Evolutionary conservation across 2,329 filamentous ascomycete species (phyloP), one percentile per base, ranked within the genome.

Genomic region (Dryadomyces quercivorus): DNA sequence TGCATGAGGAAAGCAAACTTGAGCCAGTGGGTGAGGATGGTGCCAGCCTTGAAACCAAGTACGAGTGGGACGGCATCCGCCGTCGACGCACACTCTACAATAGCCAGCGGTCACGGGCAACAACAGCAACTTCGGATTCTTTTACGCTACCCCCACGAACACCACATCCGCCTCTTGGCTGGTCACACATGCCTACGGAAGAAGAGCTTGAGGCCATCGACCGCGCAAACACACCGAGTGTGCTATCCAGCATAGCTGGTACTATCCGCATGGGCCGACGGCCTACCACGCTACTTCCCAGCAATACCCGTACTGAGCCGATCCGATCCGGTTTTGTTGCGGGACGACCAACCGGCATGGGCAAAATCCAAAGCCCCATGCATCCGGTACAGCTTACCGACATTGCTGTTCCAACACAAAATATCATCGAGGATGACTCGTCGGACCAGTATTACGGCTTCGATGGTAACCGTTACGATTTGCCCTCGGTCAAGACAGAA

Each of bases 31-130:
- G 77, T 49, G 90, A 96, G 64, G 81, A 89, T 60, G 88, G 58
- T 20, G 7, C 10, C 18, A 90, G 22, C 75, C 21, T 22, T 10
- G 50, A 81, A 34, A 69, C 74, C 1, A 58, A 69, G 50, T 85
- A 88, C 58, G 90, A 97, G 69, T 98, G 90, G 84, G 93, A 97
- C 69, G 93, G 93, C 5, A 70, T 98, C 52, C 80, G 92, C 62
- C 77, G 92, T 62, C 77, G 93, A 45, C 75, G 77, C 61, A 78
- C 80, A 2, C 65, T 71, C 44, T 44, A 69, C 55, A 63, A 70
- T 44, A 75, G 72, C 57, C 62, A 66, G 47, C 61, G 69, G 50
- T 67, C 65, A 53, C 67, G 66, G 58, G 58, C 66, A 13, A 50
- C 54, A 1, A 43, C 53, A 2, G 22, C 13, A 8, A 43, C 21